Conservation (phyloP, 495 filamentous ascomycete species). For the Penicillium pulvis region DNA sequence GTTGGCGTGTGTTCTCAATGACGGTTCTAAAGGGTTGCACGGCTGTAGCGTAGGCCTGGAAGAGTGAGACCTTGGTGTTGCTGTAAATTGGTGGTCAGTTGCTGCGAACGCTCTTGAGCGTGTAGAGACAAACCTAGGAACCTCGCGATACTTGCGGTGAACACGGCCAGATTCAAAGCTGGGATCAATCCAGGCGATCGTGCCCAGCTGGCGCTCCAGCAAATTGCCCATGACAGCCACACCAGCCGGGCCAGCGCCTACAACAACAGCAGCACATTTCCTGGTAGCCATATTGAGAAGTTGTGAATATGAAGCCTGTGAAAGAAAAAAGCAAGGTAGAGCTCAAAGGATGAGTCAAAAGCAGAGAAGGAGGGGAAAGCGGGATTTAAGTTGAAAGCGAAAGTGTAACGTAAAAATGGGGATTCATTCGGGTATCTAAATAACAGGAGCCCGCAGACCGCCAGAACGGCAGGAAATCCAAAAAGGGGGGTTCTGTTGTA, state of each 20-base stretch:
- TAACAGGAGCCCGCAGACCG: slow-evolving; percentile 10
- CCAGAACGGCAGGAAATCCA: slow-evolving; percentile 9
- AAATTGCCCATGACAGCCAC: slow-evolving; percentile 59
- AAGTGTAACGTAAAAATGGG: slow-evolving; percentile 9
- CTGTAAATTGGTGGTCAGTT: slow-evolving; percentile 26
- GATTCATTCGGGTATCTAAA: slow-evolving; percentile 32
- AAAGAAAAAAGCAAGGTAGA: slow-evolving; percentile 12
- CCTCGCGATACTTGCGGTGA: slow-evolving; percentile 56
- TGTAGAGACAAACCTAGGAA: slow-evolving; percentile 49
- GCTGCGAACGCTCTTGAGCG: not conserved
- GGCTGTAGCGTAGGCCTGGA: slow-evolving; percentile 53
- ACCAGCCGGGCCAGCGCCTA: slow-evolving; percentile 59
- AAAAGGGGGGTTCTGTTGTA: slow-evolving; percentile 5
- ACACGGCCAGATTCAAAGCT: slow-evolving; percentile 54
- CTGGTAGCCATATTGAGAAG: slow-evolving; percentile 33
- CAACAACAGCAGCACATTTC: slow-evolving; percentile 54
- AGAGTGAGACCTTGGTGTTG: slow-evolving; percentile 55
- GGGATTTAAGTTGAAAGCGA: slow-evolving; percentile 8
- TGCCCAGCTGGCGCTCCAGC: slow-evolving; percentile 50
- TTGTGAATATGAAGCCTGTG: not conserved
- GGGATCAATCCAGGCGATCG: slow-evolving; percentile 58
- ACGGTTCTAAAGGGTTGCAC: slow-evolving; percentile 51
- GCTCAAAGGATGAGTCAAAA: not conserved
- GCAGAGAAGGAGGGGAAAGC: slow-evolving; percentile 6
- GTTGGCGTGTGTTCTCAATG: slow-evolving; percentile 43